Percentiles rank a stretch among this genome's conserved stretches.
Evolutionary conservation across 257 asterid genomes (phyloP).

Genomic region (Linderniella brevidens): DNA sequence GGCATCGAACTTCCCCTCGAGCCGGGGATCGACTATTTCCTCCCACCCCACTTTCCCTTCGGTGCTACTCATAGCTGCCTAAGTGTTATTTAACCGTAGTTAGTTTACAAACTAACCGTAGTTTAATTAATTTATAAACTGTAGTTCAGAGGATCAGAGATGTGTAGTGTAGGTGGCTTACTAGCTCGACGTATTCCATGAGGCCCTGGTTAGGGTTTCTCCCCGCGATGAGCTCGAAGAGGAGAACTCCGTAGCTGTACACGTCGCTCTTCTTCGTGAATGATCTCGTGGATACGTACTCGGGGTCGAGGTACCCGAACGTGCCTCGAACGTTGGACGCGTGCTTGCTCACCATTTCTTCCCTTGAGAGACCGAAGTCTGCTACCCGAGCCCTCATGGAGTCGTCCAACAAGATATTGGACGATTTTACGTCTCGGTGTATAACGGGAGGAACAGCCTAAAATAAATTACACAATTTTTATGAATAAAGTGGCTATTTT

Average conservation of each 20-base stretch:
- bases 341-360: slow-evolving; percentile 60
- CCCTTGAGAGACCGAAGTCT: slow-evolving; percentile 58
- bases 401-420: slow-evolving; percentile 84
- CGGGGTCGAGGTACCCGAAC: slow-evolving; percentile 92
- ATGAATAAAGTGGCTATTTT: slow-evolving; percentile 2
- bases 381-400: slow-evolving; percentile 83
- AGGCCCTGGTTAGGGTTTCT: slow-evolving; percentile 92
- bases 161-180: slow-evolving; percentile 12
- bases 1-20: slow-evolving; percentile 48
- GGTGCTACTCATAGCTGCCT: slow-evolving; percentile 93
- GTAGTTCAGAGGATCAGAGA: not conserved
- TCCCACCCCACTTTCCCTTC: slow-evolving; percentile 92
- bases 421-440: slow-evolving; percentile 86
- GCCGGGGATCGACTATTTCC: slow-evolving; percentile 71
- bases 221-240: slow-evolving; percentile 80
- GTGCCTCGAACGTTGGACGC: slow-evolving; percentile 72
- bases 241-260: slow-evolving; percentile 80
- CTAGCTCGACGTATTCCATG: slow-evolving; percentile 76
- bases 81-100: not conserved
- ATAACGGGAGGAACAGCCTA: slow-evolving; percentile 96
- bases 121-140: too few relatives aligned
- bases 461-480: slow-evolving; percentile 11
- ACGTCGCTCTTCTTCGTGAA: slow-evolving; percentile 90
- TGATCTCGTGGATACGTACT: slow-evolving; percentile 68
- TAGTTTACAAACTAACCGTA: too few relatives aligned